These are phyloP conservation scores for Alternaria arborescens DNA, from an alignment of 2,329 filamentous ascomycete species.

Conservation along the genomic window DNA sequence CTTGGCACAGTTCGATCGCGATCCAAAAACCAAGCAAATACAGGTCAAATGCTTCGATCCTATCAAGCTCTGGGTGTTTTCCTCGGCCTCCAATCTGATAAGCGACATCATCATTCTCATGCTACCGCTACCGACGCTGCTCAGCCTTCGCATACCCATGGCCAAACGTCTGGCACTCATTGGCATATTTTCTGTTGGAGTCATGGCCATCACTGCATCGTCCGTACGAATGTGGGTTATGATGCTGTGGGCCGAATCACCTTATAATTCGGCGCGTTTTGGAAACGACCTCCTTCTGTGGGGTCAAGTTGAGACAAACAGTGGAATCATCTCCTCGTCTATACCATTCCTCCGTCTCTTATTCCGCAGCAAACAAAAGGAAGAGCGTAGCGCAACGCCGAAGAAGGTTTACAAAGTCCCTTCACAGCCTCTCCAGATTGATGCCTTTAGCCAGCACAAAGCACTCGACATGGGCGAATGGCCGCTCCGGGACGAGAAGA, in stretches of 20 bases:
- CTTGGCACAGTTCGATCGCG: conserved; percentile 42
- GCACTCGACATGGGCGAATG: conserved; percentile 33
- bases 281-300: conserved; percentile 52
- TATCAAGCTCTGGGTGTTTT: conserved; percentile 45
- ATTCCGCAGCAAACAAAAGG: conserved; percentile 39
- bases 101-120: conserved; percentile 56
- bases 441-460: conserved; percentile 21
- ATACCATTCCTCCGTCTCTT: conserved; percentile 56
- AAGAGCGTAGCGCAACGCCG: conserved; percentile 19
- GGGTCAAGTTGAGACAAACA: conserved; percentile 59
- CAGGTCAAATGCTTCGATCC: conserved; percentile 44
- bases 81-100: conserved; percentile 52
- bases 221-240: conserved; percentile 50
- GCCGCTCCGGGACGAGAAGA: conserved; percentile 26
- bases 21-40: conserved; percentile 26
- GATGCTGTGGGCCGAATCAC: conserved; percentile 45
- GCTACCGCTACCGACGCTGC: conserved; percentile 57
- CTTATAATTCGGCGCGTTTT: conserved; percentile 50
- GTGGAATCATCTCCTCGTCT: conserved; percentile 57
- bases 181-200: conserved; percentile 47
- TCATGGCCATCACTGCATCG: conserved; percentile 48
- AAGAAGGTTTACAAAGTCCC: conserved; percentile 22
- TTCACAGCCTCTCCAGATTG: conserved; percentile 15
- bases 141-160: conserved; percentile 57
- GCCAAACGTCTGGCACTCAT: conserved; percentile 62